Conservation (phyloP, 164 flowering plant genomes). For the Stephania cephalantha region DNA sequence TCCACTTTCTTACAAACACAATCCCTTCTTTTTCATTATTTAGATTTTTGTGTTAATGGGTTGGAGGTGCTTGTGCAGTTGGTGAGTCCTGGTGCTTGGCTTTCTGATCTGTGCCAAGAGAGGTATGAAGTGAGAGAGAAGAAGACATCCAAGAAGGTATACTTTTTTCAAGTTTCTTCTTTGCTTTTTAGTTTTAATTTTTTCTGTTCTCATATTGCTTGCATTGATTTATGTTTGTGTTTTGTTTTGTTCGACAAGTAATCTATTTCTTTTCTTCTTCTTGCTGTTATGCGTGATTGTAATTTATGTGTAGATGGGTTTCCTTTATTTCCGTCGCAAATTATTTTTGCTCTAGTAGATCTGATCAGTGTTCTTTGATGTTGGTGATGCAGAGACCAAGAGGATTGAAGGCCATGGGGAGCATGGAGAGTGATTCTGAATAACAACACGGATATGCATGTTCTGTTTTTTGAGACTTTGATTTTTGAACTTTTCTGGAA, state of each 20-base stretch:
- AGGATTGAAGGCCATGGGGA: conserved; percentile 68
- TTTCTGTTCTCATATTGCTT: too few relatives aligned
- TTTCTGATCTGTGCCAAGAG: conserved; percentile 57
- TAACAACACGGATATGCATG: background rate
- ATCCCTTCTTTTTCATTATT: background rate
- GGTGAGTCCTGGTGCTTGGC: conserved; percentile 73
- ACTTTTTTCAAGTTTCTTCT: background rate
- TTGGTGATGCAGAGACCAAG: conserved; percentile 48
- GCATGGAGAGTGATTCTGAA: conserved; percentile 58
- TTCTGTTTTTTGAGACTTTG: background rate
- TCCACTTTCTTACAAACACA: background rate
- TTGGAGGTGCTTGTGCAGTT: conserved; percentile 28
- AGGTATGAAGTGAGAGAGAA: conserved; percentile 77
- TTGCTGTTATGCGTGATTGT: too few relatives aligned
- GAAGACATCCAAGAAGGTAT: conserved; percentile 61
- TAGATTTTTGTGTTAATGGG: background rate
- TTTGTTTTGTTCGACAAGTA: too few relatives aligned
- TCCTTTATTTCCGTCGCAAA: background rate
- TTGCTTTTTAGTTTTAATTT: too few relatives aligned
- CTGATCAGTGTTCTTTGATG: background rate
- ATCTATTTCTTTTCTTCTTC: background rate
- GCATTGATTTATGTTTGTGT: background rate
- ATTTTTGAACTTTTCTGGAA: background rate
- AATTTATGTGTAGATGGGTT: background rate
- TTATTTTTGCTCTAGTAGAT: background rate